Percentiles rank a stretch among this genome's conserved stretches.
Evolutionary conservation across 768 basidiomycete genomes (phyloP).

Genomic region (Fomitopsis pulvina): DNA sequence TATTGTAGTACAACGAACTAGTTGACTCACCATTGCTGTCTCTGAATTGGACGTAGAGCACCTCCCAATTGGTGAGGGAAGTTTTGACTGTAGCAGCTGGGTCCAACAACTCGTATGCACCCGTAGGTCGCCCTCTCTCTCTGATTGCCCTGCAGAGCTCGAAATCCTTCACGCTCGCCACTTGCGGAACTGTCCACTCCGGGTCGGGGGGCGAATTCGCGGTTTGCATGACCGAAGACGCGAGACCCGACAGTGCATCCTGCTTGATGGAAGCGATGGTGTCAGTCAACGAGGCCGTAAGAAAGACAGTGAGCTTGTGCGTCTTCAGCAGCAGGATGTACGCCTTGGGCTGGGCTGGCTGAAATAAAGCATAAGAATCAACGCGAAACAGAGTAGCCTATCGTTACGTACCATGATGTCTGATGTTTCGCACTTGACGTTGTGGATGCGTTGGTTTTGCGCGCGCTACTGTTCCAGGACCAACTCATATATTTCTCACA

Average conservation of each 20-base stretch:
- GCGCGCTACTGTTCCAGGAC: background rate
- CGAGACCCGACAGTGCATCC: slow-evolving; percentile 57
- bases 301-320: slow-evolving; percentile 61
- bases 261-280: slow-evolving; percentile 55
- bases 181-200: slow-evolving; percentile 29
- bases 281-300: slow-evolving; percentile 47
- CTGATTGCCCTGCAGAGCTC: slow-evolving; percentile 53
- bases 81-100: slow-evolving; percentile 39
- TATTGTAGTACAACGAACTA: background rate
- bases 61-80: slow-evolving; percentile 57
- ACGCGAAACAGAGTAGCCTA: background rate
- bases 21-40: slow-evolving; percentile 50
- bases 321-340: slow-evolving; percentile 69
- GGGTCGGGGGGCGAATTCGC: slow-evolving; percentile 13
- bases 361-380: background rate
- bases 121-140: slow-evolving; percentile 42
- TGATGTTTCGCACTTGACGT: background rate
- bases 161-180: slow-evolving; percentile 42
- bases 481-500: too few relatives aligned
- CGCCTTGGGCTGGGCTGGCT: slow-evolving; percentile 43
- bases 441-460: background rate
- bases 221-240: slow-evolving; percentile 35
- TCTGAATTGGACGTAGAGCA: slow-evolving; percentile 60
- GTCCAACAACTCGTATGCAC: slow-evolving; percentile 50
- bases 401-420: background rate